Conservation (phyloP, 2,329 filamentous ascomycete species). For the Phoma sp. region DNA sequence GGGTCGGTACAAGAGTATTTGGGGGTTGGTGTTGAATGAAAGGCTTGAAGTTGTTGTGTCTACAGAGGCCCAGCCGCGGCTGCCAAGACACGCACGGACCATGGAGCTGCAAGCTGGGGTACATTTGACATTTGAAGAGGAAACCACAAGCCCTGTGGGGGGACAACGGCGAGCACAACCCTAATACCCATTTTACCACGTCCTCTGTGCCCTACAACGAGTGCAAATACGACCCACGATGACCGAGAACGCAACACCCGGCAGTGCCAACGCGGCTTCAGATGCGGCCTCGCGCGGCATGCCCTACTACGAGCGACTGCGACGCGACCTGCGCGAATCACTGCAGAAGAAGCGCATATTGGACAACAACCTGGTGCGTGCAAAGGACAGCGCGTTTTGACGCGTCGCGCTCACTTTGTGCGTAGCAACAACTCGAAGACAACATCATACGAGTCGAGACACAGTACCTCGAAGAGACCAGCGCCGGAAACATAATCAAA, state of each 20-base stretch:
- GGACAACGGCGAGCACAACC: not conserved
- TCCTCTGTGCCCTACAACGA: not conserved
- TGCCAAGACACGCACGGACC: slow-evolving; percentile 6
- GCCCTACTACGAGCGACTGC: slow-evolving; percentile 76
- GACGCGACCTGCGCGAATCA: slow-evolving; percentile 70
- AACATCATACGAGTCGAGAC: slow-evolving; percentile 83
- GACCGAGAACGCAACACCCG: slow-evolving; percentile 56
- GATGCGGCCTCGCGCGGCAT: slow-evolving; percentile 58
- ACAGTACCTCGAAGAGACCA: slow-evolving; percentile 85
- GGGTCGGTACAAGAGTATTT: slow-evolving; percentile 5
- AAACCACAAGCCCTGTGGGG: not conserved
- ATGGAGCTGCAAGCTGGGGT: slow-evolving; percentile 4
- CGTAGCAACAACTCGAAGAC: slow-evolving; percentile 71
- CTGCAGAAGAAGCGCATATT: slow-evolving; percentile 69
- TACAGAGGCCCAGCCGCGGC: slow-evolving; percentile 7
- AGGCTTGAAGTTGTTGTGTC: slow-evolving; percentile 6
- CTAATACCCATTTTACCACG: not conserved
- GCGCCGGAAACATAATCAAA: slow-evolving; percentile 90
- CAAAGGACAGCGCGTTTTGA: slow-evolving; percentile 2
- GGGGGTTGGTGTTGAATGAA: not conserved
- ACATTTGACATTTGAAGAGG: slow-evolving; percentile 1
- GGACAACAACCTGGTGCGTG: slow-evolving; percentile 64
- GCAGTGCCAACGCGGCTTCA: slow-evolving; percentile 41
- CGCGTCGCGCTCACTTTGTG: slow-evolving; percentile 21
- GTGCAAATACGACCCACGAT: slow-evolving; percentile 39